Base-by-base conservation (phyloP, 805 yeast species). In the Candida peoriensis region DNA sequence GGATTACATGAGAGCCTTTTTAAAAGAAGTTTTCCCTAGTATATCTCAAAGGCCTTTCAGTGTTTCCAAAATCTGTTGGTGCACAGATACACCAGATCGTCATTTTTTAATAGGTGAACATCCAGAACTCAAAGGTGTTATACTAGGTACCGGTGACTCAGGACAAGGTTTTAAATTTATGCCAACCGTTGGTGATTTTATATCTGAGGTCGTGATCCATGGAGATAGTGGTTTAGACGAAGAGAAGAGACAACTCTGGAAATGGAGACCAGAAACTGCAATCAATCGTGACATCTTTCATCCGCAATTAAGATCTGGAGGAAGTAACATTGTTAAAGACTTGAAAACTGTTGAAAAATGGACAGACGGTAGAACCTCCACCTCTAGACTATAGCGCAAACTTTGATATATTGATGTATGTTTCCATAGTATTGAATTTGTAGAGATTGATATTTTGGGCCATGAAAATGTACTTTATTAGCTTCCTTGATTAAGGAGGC, bases 121-220 rank as follows among this genome's bases (percentile, higher is more conserved):
- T 32, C 63, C 63, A 20, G 46, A 53, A 2, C 50, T 47, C 17
- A 34, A 40, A 22, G 48, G 50, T 0, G 32, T 60, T 25, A 36
- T 57, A 20, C 31, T 61, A 14, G 63, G 57, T 11, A 55, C 66
- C 22, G 66, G 66, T 29, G 66, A 60, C 27, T 58, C 64, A 6
- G 65, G 66, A 1, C 54, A 57, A 29, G 63, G 64, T 0, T 61
- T 58, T 51, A 61, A 58, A 46, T 50, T 50, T 38, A 55, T 61
- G 62, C 66, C 66, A 6, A 45, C 44, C 15, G 46, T 60, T 21
- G 66, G 65, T 21, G 46, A 55, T 19, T 58, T 53, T 34, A 48
- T 59, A 37, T 45, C 59, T 11, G 47, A 47, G 18, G 51, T 63
- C n/a, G 53, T 54, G 1, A 12, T 54, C 15, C 40, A 56, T 9